Evolutionary conservation across 2,329 filamentous ascomycete genomes (phyloP), one percentile per base, ranked within the genome.

Genomic region (Trichoderma sp.): DNA sequence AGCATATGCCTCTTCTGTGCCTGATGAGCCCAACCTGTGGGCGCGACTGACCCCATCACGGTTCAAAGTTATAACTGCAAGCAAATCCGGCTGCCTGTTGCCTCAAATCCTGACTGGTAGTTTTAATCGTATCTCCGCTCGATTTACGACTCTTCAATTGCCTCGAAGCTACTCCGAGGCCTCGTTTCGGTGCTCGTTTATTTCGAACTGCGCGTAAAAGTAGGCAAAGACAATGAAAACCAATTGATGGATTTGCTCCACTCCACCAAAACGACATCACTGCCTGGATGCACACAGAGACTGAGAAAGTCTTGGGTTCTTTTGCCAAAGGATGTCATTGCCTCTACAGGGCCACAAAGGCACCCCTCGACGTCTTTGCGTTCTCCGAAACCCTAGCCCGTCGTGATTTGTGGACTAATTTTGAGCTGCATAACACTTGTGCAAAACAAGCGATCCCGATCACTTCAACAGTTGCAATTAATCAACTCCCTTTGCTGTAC

Each of bases 401-500:
- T 58, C 7, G 56, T 32, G 39, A 43, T 43, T 43, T 43, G 39
- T 43, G 0, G 18, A 2, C 3, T 21, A 11, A 4, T n/a, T n/a
- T 32, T 0, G 56, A 58, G 15, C 4, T 9, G 15, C 2, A 58
- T 0, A n/a, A 30, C 12, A 58, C 56, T 30, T 32, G 15, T 18
- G 47, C 24, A n/a, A n/a, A 32, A 12, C 15, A 14, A 24, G 47
- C 11, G 1, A 21, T 12, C 4, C n/a, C 2, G 6, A 3, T 24
- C 9, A 24, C 1, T 14, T 53, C n/a, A 24, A 24, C 47, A 1
- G 21, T 14, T 24, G n/a, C 11, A 12, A 24, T 3, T 14, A 14
- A 53, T 24, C 7, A 12, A 1, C 9, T 3, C 8, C 1, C 9
- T n/a, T 21, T 5, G 11, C 9, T 12, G 0, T 3, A 24, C 6